These are phyloP conservation scores for Rhytidiadelphus loreus DNA, from an alignment of 225 moss, liverwort and hornwort species.

Conservation along the genomic window DNA sequence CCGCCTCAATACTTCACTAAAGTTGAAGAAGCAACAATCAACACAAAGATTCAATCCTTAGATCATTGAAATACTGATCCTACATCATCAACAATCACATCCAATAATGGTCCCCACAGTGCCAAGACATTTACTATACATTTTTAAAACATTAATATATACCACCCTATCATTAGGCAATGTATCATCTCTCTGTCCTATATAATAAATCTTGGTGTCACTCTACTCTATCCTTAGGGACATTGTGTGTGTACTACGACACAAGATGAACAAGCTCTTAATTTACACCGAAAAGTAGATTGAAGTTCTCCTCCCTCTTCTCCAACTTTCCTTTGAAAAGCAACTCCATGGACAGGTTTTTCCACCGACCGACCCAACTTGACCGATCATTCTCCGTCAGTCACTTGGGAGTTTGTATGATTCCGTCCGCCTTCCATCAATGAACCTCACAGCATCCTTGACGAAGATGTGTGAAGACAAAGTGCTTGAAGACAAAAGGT, in stretches of 20 bases:
- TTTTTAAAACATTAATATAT: too few species aligned
- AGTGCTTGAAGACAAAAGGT: background rate
- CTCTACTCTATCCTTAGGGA: too few species aligned
- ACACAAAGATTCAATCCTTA: fast-evolving
- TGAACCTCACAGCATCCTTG: background rate
- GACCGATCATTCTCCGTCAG: too few species aligned
- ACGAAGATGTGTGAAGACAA: background rate
- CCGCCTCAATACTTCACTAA: background rate
- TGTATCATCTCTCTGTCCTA: too few species aligned
- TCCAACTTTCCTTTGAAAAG: background rate
- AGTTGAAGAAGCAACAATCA: background rate
- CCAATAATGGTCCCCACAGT: too few species aligned
- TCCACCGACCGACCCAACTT: background rate
- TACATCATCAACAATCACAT: too few species aligned
- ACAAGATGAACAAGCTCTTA: background rate
- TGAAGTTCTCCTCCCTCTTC: background rate
- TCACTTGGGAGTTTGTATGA: background rate
- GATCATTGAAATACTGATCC: background rate
- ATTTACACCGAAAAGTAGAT: too few species aligned
- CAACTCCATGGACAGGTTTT: background rate
- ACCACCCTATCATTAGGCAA: too few species aligned
- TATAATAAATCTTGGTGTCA: too few species aligned
- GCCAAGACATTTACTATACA: too few species aligned
- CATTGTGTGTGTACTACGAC: too few species aligned
- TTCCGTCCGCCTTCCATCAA: background rate